Conservation (phyloP, 805 yeast species). For the Schwanniomyces polymorphus region DNA sequence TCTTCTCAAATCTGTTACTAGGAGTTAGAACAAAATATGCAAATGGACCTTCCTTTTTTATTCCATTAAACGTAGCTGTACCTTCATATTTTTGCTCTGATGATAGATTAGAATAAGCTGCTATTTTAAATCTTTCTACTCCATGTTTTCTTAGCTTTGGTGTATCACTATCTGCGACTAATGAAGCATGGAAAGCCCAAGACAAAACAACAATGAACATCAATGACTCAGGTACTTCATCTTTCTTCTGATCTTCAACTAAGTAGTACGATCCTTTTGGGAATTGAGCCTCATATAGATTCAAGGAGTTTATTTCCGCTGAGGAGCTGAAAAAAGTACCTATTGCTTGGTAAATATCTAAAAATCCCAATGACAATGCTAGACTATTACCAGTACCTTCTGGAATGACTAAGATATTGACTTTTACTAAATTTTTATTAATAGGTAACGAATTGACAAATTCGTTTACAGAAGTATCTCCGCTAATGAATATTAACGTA, state of each 20-base stretch:
- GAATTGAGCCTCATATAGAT: constrained; percentile 45
- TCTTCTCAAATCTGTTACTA: constrained; percentile 56
- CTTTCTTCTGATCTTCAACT: constrained; percentile 16
- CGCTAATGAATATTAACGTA: constrained; percentile 67
- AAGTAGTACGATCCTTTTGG: constrained; percentile 30
- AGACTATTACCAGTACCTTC: constrained; percentile 88
- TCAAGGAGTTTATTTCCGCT: constrained; percentile 30
- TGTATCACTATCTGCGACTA: constrained; percentile 78
- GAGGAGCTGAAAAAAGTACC: constrained; percentile 14
- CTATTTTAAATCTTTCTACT: constrained; percentile 62
- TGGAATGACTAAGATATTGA: constrained; percentile 51
- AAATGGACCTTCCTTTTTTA: constrained; percentile 37
- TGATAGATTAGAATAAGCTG: constrained; percentile 57
- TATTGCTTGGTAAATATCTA: constrained; percentile 15
- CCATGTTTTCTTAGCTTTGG: constrained; percentile 68
- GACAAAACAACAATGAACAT: constrained; percentile 66
- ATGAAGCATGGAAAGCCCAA: constrained; percentile 84
- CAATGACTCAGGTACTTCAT: constrained; percentile 15
- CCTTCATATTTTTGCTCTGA: constrained; percentile 56
- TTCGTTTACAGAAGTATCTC: constrained; percentile 84
- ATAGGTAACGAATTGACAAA: constrained; percentile 53
- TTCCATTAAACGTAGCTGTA: constrained; percentile 14
- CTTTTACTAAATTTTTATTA: constrained; percentile 1
- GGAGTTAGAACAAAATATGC: constrained; percentile 63
- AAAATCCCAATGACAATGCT: constrained; percentile 56